Percentiles rank a stretch among this genome's conserved stretches.
These are phyloP conservation scores for Magnusiomyces magnusii DNA, from an alignment of 1,139 yeast genomes.

Conservation along the genomic window DNA sequence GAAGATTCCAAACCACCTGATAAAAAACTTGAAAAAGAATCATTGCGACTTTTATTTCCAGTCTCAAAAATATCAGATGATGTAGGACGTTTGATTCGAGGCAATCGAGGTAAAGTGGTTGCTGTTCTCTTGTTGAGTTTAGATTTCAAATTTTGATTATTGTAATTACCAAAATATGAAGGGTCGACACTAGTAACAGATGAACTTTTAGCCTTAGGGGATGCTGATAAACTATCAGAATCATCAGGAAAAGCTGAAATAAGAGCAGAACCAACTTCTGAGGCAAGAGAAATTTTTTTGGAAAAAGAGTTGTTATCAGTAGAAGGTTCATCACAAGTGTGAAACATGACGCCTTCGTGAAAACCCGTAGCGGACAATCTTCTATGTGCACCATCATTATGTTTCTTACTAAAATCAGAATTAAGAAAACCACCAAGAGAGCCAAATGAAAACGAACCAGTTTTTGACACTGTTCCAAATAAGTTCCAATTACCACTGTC, in stretches of 20 bases:
- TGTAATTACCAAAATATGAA: neutral
- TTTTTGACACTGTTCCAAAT: neutral
- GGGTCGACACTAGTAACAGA: neutral
- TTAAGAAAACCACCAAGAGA: conserved; percentile 14
- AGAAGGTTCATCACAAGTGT: neutral
- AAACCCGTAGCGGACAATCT: neutral
- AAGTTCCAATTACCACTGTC: neutral
- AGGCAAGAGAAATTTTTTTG: neutral
- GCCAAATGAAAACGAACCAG: neutral
- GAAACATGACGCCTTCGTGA: conserved; percentile 1
- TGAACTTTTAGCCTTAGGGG: neutral
- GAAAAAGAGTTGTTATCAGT: neutral
- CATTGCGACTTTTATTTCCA: neutral
- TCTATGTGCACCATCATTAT: neutral
- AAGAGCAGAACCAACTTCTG: neutral
- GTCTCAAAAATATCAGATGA: neutral
- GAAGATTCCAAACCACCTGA: neutral
- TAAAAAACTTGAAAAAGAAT: neutral
- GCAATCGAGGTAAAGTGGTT: conserved; percentile 2
- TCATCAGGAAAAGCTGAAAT: neutral
- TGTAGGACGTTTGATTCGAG: neutral
- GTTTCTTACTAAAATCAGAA: neutral
- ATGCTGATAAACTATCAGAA: neutral
- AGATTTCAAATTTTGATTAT: neutral
- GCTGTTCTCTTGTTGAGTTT: neutral